Conservation (phyloP, 495 filamentous ascomycete genomes). For the Chaetomidium leptoderma region DNA sequence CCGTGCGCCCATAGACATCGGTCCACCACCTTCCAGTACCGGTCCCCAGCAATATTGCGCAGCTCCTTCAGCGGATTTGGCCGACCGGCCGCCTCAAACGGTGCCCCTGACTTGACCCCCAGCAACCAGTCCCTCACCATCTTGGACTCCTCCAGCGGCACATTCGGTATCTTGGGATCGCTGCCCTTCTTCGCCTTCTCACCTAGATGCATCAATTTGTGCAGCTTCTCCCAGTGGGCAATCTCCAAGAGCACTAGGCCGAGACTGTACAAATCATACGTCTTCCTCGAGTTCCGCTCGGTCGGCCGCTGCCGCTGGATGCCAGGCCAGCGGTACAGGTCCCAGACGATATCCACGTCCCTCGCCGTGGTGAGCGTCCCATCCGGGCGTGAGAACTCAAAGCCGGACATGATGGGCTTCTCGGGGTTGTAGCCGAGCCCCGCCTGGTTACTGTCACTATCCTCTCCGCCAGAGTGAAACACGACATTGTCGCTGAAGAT, state of each 20-base stretch:
- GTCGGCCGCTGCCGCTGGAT: slow-evolving; percentile 29
- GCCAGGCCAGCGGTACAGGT: slow-evolving; percentile 32
- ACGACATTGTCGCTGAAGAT: slow-evolving; percentile 51
- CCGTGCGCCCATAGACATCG: slow-evolving; percentile 34
- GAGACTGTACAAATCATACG: slow-evolving; percentile 50
- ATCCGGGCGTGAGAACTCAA: slow-evolving; percentile 32
- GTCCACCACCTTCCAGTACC: slow-evolving; percentile 26
- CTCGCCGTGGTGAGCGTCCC: slow-evolving; percentile 25
- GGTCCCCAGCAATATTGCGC: slow-evolving; percentile 23
- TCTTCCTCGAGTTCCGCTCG: slow-evolving; percentile 39
- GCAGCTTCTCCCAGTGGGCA: slow-evolving; percentile 48
- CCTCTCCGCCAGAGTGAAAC: slow-evolving; percentile 33
- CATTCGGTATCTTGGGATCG: slow-evolving; percentile 4
- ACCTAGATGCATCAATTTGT: slow-evolving; percentile 37
- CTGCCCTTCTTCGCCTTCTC: not conserved
- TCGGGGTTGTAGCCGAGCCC: slow-evolving; percentile 14
- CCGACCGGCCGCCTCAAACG: slow-evolving; percentile 12
- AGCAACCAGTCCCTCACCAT: slow-evolving; percentile 29
- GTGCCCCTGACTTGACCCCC: slow-evolving; percentile 14
- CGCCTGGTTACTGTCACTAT: not conserved
- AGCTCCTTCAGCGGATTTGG: slow-evolving; percentile 28
- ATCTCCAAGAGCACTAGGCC: slow-evolving; percentile 50
- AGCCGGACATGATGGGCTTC: slow-evolving; percentile 24
- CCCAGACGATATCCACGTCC: slow-evolving; percentile 29
- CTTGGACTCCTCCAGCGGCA: slow-evolving; percentile 25